Base-by-base conservation (phyloP, 225 moss, liverwort and hornwort genomes). In the Rhytidiadelphus loreus region DNA sequence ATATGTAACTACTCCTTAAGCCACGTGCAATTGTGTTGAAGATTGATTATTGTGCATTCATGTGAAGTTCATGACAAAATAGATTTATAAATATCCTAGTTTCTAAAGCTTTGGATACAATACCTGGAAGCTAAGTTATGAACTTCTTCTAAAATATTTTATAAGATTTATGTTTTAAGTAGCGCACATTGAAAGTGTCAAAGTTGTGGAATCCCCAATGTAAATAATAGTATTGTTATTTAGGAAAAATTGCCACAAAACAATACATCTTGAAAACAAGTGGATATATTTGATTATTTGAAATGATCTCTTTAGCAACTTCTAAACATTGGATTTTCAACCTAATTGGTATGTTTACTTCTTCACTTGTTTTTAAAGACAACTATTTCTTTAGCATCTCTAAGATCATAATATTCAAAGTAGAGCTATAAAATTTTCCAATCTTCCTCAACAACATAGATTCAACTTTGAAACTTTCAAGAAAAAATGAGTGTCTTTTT, bases 21-120 rank as follows among this genome's bases (percentile, higher is more conserved):
- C 17, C 16, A 72, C 2, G 0, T 72, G 6, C 5, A 72, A 28
- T 16, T 44, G 44, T 71, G 16, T 28, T 39, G 11, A 65, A 11
- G 20, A 65, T 65, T 20, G 11, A 65, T 37, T 37, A 20, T 65
- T 65, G 6, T 20, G 6, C 65, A 65, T 6, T 64, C 19, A 64
- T 1, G 1, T 19, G 8, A 37, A 20, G 3, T 18, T 64, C 0
- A 65, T 65, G 0, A 5, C 15, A 43, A 43, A 71, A 16, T 0
- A 43, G 2, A 8, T 43, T 16, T 0, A 16, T 71, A 9, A 43
- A 25, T 71, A 71, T 41, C 8, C 9, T 41, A 41, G 14, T 5
- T 70, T 5, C 0, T 8, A n/a, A n/a, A n/a, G n/a, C n/a, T n/a
- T n/a, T n/a, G n/a, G n/a, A n/a, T n/a, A n/a, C n/a, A n/a, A n/a